Conservation (phyloP, 2,329 filamentous ascomycete genomes). For the Mycogone perniciosa region DNA sequence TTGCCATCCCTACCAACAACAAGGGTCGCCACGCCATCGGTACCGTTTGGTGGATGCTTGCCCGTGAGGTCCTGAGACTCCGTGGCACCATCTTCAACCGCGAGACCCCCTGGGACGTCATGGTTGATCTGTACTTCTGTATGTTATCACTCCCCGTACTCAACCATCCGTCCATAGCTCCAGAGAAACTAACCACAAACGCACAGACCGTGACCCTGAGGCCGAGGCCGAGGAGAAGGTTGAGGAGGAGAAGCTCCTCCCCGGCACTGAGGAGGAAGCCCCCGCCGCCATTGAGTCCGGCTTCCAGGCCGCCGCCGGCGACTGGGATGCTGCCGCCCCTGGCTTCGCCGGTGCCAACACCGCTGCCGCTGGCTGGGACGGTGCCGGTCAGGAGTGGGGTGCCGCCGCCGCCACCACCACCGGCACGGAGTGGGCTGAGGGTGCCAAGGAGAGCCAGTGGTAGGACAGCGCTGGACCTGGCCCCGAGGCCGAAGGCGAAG, state of each 20-base stretch:
- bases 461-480: conserved; percentile 28
- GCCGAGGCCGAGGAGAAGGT: conserved; percentile 98
- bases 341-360: conserved; percentile 50
- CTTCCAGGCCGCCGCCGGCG: conserved; percentile 60
- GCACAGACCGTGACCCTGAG: conserved; percentile 87
- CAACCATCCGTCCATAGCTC: background rate
- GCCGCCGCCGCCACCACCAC: conserved; percentile 57
- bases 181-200: conserved; percentile 14
- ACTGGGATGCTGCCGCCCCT: conserved; percentile 80
- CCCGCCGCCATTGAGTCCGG: conserved; percentile 70
- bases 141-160: conserved; percentile 29
- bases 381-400: conserved; percentile 57
- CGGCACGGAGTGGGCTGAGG: conserved; percentile 61
- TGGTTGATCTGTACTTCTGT: conserved; percentile 99
- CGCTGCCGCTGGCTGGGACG: conserved; percentile 50
- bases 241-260: conserved; percentile 83
- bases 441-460: conserved; percentile 51
- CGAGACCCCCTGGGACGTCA: conserved; percentile 97
- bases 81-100: conserved; percentile 93
- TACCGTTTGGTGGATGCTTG: conserved; percentile 98
- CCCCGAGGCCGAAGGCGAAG: background rate
- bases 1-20: conserved; percentile 99
- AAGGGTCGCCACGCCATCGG: conserved; percentile 99
- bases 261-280: conserved; percentile 79
- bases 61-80: conserved; percentile 98